A percentile compares a stretch with the other conserved stretches of the same genome.
Conservation (phyloP, 768 basidiomycete genomes). For the Tephrocybe sp. region DNA sequence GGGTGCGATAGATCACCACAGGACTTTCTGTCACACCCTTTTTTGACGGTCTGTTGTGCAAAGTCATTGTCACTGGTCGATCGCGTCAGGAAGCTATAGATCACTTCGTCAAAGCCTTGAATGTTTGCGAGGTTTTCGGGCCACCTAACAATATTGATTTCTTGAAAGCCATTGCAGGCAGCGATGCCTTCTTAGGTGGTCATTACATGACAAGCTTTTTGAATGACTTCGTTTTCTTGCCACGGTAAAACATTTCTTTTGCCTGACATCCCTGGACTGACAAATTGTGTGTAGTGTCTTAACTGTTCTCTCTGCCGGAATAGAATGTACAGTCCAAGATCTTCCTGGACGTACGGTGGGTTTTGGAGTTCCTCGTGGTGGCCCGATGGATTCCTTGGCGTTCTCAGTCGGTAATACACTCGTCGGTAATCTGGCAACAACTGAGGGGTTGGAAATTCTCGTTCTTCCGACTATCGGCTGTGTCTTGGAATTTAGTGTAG, state of each 20-base stretch:
- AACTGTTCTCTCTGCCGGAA: slow-evolving; percentile 52
- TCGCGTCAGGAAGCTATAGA: slow-evolving; percentile 45
- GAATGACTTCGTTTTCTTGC: slow-evolving; percentile 38
- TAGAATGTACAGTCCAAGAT: slow-evolving; percentile 61
- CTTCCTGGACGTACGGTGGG: slow-evolving; percentile 52
- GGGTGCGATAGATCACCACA: slow-evolving; percentile 38
- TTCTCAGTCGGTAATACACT: slow-evolving; percentile 59
- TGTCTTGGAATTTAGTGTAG: slow-evolving; percentile 48
- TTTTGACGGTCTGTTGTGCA: slow-evolving; percentile 61
- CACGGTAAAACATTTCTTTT: slow-evolving; percentile 32
- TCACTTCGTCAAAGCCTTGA: slow-evolving; percentile 40
- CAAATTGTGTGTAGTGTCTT: slow-evolving; percentile 36
- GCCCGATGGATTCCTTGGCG: slow-evolving; percentile 63
- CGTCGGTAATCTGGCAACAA: slow-evolving; percentile 49
- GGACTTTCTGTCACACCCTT: slow-evolving; percentile 51
- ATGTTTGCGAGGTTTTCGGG: slow-evolving; percentile 45
- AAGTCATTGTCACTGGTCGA: slow-evolving; percentile 53
- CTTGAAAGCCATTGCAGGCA: slow-evolving; percentile 43
- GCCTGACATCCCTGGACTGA: not conserved
- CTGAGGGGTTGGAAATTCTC: slow-evolving; percentile 58
- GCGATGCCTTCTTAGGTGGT: slow-evolving; percentile 39
- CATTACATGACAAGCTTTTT: slow-evolving; percentile 50
- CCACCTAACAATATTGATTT: slow-evolving; percentile 63
- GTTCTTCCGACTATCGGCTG: slow-evolving; percentile 42
- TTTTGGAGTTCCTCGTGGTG: slow-evolving; percentile 60